Evolutionary conservation across 176 grass and related monocot species (phyloP).

Genomic region (Hsuehochloa calcarea): DNA sequence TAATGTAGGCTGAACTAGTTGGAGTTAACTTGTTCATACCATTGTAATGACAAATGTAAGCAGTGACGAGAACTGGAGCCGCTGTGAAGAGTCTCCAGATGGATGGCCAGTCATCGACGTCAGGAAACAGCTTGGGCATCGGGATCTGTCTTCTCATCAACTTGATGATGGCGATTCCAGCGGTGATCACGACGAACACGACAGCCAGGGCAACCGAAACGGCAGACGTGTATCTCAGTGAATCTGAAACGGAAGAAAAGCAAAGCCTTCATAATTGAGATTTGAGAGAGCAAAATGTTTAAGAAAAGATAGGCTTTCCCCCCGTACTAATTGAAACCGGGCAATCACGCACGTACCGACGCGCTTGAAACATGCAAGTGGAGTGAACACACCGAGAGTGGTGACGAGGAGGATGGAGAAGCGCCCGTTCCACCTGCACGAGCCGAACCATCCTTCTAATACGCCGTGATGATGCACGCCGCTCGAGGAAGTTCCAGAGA

Average conservation of each 20-base stretch:
- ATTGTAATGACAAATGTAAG: conserved; percentile 96
- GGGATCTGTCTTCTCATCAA: conserved; percentile 61
- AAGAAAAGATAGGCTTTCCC: background rate
- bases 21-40: conserved; percentile 34
- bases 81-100: conserved; percentile 91
- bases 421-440: conserved; percentile 77
- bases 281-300: background rate
- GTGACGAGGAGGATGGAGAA: conserved; percentile 64
- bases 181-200: conserved; percentile 86
- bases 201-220: conserved; percentile 83
- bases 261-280: background rate
- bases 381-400: conserved; percentile 57
- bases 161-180: conserved; percentile 89
- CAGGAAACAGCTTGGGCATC: conserved; percentile 89
- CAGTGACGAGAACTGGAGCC: conserved; percentile 83
- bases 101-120: conserved; percentile 63
- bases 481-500: conserved; percentile 76
- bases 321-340: no score
- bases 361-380: conserved; percentile 74
- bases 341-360: conserved; percentile 44
- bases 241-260: conserved; percentile 62
- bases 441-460: conserved; percentile 90
- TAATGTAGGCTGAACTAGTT: background rate
- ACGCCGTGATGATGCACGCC: conserved; percentile 77
- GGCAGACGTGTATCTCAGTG: conserved; percentile 81